phyloP scores from a whole-genome alignment of 441 rosid genomes.

The Gossypium gossypioides region DNA sequence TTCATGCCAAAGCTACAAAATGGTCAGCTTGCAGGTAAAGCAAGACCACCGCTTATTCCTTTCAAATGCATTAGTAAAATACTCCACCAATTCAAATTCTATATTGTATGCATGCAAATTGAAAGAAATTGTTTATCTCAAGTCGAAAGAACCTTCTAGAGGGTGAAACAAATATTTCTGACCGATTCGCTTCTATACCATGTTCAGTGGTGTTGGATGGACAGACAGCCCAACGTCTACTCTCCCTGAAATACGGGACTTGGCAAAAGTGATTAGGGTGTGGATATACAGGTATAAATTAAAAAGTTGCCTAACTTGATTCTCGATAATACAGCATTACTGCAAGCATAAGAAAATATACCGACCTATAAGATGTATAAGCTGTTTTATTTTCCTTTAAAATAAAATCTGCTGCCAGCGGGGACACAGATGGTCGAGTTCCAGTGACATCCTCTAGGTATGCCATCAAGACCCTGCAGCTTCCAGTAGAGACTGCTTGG shows the following conservation, averaged over 20 bases:
- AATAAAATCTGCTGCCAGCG: conserved; percentile 9
- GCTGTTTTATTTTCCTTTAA: neutral
- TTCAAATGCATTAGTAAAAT: neutral
- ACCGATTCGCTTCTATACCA: conserved; percentile 15
- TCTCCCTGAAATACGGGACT: conserved; percentile 17
- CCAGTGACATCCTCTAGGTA: conserved; percentile 24
- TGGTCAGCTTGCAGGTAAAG: conserved; percentile 16
- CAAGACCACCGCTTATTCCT: neutral
- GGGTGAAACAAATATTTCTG: neutral
- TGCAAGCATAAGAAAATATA: neutral
- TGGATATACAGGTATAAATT: conserved; percentile 12
- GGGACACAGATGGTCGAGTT: conserved; percentile 22
- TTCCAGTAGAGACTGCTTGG: conserved; percentile 20
- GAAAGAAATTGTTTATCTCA: neutral
- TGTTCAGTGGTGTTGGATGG: conserved; percentile 13
- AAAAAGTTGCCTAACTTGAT: neutral
- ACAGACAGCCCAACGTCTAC: conserved; percentile 19
- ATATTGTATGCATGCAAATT: neutral
- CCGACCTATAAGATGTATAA: neutral
- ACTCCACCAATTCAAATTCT: neutral
- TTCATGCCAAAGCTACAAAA: conserved; percentile 18
- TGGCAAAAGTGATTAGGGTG: conserved; percentile 16
- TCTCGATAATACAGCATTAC: neutral
- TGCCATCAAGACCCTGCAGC: conserved; percentile 19
- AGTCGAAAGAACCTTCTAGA: neutral